A percentile compares a stretch with the other conserved stretches of the same genome.
Conservation (phyloP, 257 asterid genomes). For the Solanum stenotomum region DNA sequence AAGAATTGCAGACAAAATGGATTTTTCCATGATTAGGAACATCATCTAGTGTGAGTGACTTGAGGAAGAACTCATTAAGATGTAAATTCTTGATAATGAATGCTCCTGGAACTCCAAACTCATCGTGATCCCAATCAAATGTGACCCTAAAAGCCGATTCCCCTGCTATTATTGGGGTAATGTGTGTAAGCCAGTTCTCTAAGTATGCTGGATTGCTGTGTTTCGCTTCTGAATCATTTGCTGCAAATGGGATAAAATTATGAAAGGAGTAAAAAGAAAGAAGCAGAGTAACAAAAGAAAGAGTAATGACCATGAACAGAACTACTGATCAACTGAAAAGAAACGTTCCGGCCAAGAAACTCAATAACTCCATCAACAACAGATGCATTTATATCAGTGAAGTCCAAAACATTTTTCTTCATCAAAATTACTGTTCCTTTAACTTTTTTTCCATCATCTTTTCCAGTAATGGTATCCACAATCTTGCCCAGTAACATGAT, state of each 20-base stretch:
- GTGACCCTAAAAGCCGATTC: conserved; percentile 4
- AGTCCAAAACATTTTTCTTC: conserved; percentile 10
- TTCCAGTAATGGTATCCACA: neutral
- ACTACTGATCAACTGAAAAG: neutral
- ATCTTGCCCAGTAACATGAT: neutral
- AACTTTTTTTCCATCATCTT: neutral
- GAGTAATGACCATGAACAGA: no score
- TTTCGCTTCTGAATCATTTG: conserved; percentile 9
- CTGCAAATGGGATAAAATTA: neutral
- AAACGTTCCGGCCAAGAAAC: neutral
- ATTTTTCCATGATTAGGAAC: neutral
- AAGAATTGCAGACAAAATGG: neutral
- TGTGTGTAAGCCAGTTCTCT: conserved; percentile 6
- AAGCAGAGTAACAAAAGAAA: no score
- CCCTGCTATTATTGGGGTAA: neutral
- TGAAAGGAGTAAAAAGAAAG: no score
- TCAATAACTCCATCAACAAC: conserved; percentile 8
- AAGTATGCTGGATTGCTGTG: conserved; percentile 13
- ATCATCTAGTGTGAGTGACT: neutral
- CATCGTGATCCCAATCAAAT: neutral
- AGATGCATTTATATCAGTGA: neutral
- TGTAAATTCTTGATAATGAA: neutral
- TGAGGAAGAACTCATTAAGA: neutral
- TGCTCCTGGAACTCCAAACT: neutral
- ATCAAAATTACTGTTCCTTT: conserved; percentile 3